Evolutionary conservation across 164 flowering plant species (phyloP), one percentile per base, ranked within the genome.

Genomic region (Nelumbo lutea): DNA sequence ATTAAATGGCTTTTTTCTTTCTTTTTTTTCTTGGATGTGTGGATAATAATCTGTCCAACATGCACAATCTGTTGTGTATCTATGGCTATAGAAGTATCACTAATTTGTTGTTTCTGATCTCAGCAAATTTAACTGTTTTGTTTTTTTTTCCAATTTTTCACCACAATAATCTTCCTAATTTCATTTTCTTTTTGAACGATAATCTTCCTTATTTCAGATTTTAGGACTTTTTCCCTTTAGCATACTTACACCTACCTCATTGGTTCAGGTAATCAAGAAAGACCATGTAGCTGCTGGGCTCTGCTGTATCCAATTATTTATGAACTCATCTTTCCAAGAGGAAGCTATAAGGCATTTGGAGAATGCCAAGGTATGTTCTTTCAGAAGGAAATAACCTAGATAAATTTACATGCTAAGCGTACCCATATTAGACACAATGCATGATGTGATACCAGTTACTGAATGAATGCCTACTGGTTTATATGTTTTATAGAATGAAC

Each of bases 221-320:
- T 60, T 60, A 2, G 42, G 3, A 15, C 53, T 27, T 70, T 39
- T 43, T 62, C 9, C 15, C 7, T 50, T 42, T 42, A 1, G 27
- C 1, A 2, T 53, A 48, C 8, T 62, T 59, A 61, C 64, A 60
- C 45, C 55, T 76, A 71, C 41, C 44, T 8, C 52, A 14, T 51
- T 79, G 70, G 52, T 76, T 71, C 82, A 95, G 99, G 99, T 96
- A 56, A 85, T 93, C 63, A 93, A 84, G 76, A 88, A 87, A 76
- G 99, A 96, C 69, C 88, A 90, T 77, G 95, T 96, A 73, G 97
- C 98, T 68, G 93, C 98, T 74, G 98, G 99, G 48, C 94, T 93
- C 65, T 96, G 98, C 76, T 96, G 98, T 76, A 87, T 93, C 75
- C 99, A 96, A 85, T 76, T 96, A 67, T 96, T 88, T 72, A 87